Conservation (phyloP, 345 rosid genomes). For the Populus nigra region DNA sequence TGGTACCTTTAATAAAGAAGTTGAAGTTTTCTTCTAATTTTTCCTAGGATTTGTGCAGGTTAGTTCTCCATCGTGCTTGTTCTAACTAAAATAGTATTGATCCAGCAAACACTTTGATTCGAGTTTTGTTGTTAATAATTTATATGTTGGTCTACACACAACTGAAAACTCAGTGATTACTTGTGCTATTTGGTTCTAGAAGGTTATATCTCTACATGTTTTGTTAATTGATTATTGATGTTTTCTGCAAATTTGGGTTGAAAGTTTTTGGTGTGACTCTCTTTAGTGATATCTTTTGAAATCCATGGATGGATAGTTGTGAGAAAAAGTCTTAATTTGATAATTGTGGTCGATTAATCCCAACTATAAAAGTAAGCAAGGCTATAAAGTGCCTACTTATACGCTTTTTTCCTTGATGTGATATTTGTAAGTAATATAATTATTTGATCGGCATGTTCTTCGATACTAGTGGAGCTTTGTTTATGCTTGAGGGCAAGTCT, state of each 20-base stretch:
- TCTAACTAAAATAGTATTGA: conserved; percentile 10
- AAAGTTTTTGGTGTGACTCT: not conserved
- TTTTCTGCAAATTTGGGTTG: not conserved
- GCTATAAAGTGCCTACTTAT: not conserved
- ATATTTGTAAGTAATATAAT: too few species aligned
- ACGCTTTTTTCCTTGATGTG: not conserved
- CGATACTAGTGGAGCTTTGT: not conserved
- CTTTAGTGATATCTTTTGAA: not conserved
- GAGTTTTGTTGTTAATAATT: not conserved
- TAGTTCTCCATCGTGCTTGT: conserved; percentile 6
- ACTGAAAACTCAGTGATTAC: not conserved
- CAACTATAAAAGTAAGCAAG: not conserved
- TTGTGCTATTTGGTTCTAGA: not conserved
- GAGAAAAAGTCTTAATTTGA: not conserved
- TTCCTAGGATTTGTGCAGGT: conserved; percentile 1
- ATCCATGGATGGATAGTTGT: not conserved
- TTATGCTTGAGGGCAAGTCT: not conserved
- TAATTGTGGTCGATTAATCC: not conserved
- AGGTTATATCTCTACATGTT: not conserved
- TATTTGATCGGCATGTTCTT: not conserved
- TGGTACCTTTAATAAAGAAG: too few species aligned
- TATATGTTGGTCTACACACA: not conserved
- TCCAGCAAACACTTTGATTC: not conserved
- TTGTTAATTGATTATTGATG: not conserved
- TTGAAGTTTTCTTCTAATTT: too few species aligned